Evolutionary conservation across 306 rosid genomes (phyloP), one percentile per base, ranked within the genome.

Genomic region (Vigna trinervia): DNA sequence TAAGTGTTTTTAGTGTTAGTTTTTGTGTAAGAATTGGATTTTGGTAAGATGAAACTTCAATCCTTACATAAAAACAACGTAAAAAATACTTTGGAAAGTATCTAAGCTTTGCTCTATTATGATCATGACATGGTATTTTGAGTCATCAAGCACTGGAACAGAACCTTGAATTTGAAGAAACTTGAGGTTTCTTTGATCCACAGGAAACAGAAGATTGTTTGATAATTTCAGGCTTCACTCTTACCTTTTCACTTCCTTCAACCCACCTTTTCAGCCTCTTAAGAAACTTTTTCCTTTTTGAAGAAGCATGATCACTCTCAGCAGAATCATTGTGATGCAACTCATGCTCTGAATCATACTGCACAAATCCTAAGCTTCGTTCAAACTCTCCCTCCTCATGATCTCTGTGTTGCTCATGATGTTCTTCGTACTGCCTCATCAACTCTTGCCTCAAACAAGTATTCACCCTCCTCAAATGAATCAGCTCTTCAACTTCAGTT

Each of bases 161-260:
- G 69, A 92, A 81, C 59, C 82, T 87, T 51, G 85, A 69, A 60
- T 73, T 81, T 23, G 74, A 26, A 54, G 76, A 66, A 69, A 78
- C 68, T 34, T 15, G 71, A 75, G 78, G 65, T 84, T 85, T 82
- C 78, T 73, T 62, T 67, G 84, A 51, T 11, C 38, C 88, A 45
- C 74, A 53, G 2, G 77, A 75, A 70, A 69, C 80, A 77, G 76
- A 73, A 66, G 70, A 45, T 41, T 41, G 12, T 41, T 41, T 41
- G 12, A 9, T 81, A 15, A 59, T 68, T 70, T 81, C 84, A 67
- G 77, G 47, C 58, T 87, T 86, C 80, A 76, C 84, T 68, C 59
- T 86, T 69, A 53, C 86, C 80, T 88, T 86, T 19, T 88, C 91
- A 78, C 78, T 74, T 0, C 90, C 88, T 78, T 89, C 88, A 70